Conservation (phyloP, 257 asterid species). For the Nicotiana noctiflora region DNA sequence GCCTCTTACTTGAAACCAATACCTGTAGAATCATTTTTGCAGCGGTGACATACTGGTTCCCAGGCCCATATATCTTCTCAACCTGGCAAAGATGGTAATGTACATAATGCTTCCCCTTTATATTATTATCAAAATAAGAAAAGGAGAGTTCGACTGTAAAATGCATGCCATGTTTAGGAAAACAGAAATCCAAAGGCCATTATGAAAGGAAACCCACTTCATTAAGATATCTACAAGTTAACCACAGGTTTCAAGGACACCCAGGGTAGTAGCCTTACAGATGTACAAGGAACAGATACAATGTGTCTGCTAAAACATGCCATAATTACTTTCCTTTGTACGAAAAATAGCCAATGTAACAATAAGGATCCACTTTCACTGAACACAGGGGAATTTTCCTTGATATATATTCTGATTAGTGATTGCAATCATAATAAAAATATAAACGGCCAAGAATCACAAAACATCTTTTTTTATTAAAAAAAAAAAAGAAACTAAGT, state of each 20-base stretch:
- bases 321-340: neutral
- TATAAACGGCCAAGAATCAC: neutral
- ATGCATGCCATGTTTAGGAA: neutral
- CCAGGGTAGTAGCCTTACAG: neutral
- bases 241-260: neutral
- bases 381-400: neutral
- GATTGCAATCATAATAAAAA: neutral
- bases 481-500: neutral
- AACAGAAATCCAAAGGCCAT: neutral
- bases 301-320: neutral
- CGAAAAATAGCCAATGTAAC: neutral
- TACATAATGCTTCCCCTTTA: constrained; percentile 7
- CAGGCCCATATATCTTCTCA: constrained; percentile 95
- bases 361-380: neutral
- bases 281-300: neutral
- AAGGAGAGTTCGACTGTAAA: neutral
- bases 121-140: constrained; percentile 6
- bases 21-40: constrained; percentile 99
- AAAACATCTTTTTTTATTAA: neutral
- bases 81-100: constrained; percentile 42
- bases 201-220: neutral
- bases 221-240: neutral
- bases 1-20: constrained; percentile 7
- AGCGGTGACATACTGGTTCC: constrained; percentile 97
- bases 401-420: neutral